These are phyloP conservation scores for Rhododendron griersonianum DNA, from an alignment of 148 eudicot species.

Conservation along the genomic window DNA sequence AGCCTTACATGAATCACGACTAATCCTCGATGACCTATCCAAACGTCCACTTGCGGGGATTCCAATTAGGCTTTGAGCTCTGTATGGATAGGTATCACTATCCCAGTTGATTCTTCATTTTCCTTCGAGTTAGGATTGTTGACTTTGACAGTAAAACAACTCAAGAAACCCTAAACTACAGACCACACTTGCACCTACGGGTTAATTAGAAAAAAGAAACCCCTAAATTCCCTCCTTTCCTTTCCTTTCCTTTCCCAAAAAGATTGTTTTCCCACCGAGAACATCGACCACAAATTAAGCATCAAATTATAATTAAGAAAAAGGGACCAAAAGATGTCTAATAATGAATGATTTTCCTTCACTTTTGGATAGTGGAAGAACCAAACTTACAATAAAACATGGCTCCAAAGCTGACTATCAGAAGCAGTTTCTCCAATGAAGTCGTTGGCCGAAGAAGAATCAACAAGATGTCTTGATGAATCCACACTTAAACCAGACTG, in stretches of 20 bases:
- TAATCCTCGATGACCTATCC: too few species aligned
- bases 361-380: not conserved
- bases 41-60: too few species aligned
- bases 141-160: not conserved
- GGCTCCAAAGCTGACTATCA: slow-evolving; percentile 28
- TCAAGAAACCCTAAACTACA: not conserved
- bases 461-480: slow-evolving; percentile 14
- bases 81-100: not conserved
- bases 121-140: not conserved
- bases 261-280: not conserved
- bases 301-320: not conserved
- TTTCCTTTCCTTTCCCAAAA: slow-evolving; percentile 1
- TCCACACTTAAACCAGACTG: slow-evolving; percentile 22
- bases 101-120: not conserved
- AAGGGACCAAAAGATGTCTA: not conserved
- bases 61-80: too few species aligned
- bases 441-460: slow-evolving; percentile 13
- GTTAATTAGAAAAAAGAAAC: not conserved
- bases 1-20: too few species aligned
- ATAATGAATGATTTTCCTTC: not conserved
- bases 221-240: not conserved
- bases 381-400: slow-evolving; percentile 23
- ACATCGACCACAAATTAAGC: not conserved
- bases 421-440: slow-evolving; percentile 19
- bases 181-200: not conserved